Percentiles rank a stretch among this genome's conserved stretches.
phyloP scores from a whole-genome alignment of 2,329 filamentous ascomycete genomes.

The Colletotrichum ledebouriae region DNA sequence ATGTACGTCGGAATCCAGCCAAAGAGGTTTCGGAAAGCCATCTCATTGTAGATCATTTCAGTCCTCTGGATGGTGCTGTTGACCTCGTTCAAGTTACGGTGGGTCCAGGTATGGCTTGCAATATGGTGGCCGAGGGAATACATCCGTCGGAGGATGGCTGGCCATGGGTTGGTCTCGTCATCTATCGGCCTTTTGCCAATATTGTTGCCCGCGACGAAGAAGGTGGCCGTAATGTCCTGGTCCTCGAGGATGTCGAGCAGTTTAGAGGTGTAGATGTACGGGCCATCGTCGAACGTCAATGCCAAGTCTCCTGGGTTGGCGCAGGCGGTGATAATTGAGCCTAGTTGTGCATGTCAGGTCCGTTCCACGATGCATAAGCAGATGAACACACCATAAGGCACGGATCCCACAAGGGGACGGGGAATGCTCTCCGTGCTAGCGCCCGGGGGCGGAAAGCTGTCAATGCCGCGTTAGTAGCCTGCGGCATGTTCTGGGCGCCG shows the following conservation, averaged over 20 bases:
- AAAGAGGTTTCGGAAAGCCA: slow-evolving; percentile 55
- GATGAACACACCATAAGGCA: slow-evolving; percentile 55
- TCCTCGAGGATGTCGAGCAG: slow-evolving; percentile 56
- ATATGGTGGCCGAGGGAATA: slow-evolving; percentile 60
- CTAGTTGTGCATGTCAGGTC: slow-evolving; percentile 46
- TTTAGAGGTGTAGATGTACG: slow-evolving; percentile 56
- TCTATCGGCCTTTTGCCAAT: slow-evolving; percentile 58
- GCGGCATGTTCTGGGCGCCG: not conserved
- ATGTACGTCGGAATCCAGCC: slow-evolving; percentile 59
- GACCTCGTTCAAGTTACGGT: slow-evolving; percentile 48
- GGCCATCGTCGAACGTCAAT: slow-evolving; percentile 63
- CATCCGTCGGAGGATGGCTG: slow-evolving; percentile 57
- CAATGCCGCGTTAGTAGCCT: slow-evolving; percentile 4
- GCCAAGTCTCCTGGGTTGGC: slow-evolving; percentile 54
- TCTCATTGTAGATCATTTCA: slow-evolving; percentile 51
- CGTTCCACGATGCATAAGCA: slow-evolving; percentile 35
- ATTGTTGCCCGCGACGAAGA: slow-evolving; percentile 60
- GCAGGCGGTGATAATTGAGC: slow-evolving; percentile 54
- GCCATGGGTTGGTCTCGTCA: slow-evolving; percentile 50
- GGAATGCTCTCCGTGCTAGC: slow-evolving; percentile 49
- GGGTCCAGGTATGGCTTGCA: slow-evolving; percentile 58
- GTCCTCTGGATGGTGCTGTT: slow-evolving; percentile 43
- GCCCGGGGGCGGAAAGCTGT: slow-evolving; percentile 51
- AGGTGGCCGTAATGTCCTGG: slow-evolving; percentile 53
- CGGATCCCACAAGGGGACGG: slow-evolving; percentile 50